Base-by-base conservation (phyloP, 805 yeast genomes). In the Schwanniomyces sp. region DNA sequence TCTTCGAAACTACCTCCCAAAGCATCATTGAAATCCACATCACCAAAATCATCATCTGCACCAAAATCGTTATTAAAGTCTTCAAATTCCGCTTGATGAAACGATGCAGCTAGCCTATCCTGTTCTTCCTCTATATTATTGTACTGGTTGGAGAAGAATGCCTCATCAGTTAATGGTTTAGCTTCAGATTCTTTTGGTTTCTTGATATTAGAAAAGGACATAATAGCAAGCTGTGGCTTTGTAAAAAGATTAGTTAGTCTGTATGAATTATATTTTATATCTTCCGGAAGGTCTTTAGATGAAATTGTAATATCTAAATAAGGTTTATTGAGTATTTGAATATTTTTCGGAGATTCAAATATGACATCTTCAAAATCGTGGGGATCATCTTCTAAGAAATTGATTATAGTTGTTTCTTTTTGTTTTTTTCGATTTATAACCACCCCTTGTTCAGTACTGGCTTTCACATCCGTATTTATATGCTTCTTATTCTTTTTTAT, bases 131-230 rank as follows among this genome's bases (percentile, higher is more conserved):
- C 72, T 30, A 66, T 71, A 34, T 68, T 63, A 43, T 73, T 66
- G 62, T 84, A 86, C 56, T 78, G 82, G 28, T 72, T 74, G 1
- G 94, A 92, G 86, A 91, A 89, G 57, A 76, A 86, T 29, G 80
- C 75, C 51, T 85, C 88, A 58, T 88, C 91, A 0, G 86, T 73
- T 70, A 54, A 73, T 26, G 72, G 71, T 29, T 45, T 39, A 2
- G 48, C 39, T 25, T 47, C 52, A 41, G 50, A 49, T 55, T 50
- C 45, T 56, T 48, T 65, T 12, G 63, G 56, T 16, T 40, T 39
- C 39, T 34, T 34, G 29, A 52, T 51, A 32, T 59, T 65, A 14
- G 48, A 40, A 34, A 58, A 59, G 43, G 53, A 52, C 45, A 69
- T 60, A 59, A 79, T 69, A 34, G 72, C 63, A 44, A 73, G 73